Evolutionary conservation across 2,329 filamentous ascomycete species (phyloP).

Genomic region (Metarhizium humberi): DNA sequence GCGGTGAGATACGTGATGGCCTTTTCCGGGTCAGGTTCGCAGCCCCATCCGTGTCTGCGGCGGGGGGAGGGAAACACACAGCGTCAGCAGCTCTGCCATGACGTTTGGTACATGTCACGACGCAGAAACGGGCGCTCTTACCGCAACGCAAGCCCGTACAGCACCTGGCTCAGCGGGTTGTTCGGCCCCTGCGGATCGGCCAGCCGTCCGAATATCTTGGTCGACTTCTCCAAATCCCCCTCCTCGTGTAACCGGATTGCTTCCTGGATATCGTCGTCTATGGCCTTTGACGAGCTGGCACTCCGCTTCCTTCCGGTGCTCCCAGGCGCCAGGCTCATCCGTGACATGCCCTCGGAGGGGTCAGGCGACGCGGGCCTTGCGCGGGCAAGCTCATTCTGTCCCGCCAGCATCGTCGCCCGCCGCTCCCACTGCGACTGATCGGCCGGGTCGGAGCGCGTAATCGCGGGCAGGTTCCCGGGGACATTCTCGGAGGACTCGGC

Average conservation of each 20-base stretch:
- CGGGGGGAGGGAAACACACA: neutral
- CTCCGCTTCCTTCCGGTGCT: neutral
- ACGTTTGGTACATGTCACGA: neutral
- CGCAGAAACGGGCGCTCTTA: slow-evolving; percentile 31
- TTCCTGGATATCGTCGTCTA: slow-evolving; percentile 74
- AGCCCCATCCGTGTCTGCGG: slow-evolving; percentile 85
- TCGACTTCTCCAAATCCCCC: slow-evolving; percentile 70
- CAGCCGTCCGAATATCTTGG: slow-evolving; percentile 73
- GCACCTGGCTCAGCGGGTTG: slow-evolving; percentile 88
- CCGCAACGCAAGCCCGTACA: slow-evolving; percentile 87
- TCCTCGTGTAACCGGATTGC: slow-evolving; percentile 90
- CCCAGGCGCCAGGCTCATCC: slow-evolving; percentile 16
- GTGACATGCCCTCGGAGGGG: slow-evolving; percentile 17
- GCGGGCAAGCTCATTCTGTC: slow-evolving; percentile 43
- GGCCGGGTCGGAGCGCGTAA: slow-evolving; percentile 38
- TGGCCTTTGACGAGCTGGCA: slow-evolving; percentile 35
- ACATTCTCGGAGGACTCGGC: slow-evolving; percentile 61
- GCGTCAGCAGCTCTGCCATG: neutral
- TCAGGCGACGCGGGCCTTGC: slow-evolving; percentile 31
- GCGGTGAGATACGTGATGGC: slow-evolving; percentile 80
- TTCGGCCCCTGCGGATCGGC: slow-evolving; percentile 79
- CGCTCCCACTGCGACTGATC: slow-evolving; percentile 81
- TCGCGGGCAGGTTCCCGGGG: slow-evolving; percentile 70
- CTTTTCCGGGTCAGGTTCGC: slow-evolving; percentile 57
- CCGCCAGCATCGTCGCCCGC: slow-evolving; percentile 80